Percentiles rank a stretch among this genome's conserved stretches.
phyloP scores from a whole-genome alignment of 106 monocot genomes.

The Posidonia australis region DNA sequence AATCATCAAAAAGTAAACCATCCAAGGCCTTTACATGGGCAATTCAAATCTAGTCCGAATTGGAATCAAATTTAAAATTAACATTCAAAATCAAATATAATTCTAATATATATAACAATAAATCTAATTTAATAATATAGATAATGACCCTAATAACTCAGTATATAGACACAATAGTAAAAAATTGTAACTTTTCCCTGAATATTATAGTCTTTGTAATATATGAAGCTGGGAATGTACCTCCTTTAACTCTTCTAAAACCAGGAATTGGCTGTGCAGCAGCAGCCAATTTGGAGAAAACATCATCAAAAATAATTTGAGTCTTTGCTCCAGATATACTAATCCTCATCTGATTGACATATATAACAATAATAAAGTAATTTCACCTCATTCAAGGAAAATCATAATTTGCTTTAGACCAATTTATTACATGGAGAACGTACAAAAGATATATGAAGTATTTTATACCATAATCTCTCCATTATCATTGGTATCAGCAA shows the following conservation, averaged over 20 bases:
- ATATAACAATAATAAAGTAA: not conserved
- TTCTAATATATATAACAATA: too few relatives aligned
- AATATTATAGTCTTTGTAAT: not conserved
- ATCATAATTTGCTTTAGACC: not conserved
- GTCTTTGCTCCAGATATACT: slow-evolving; percentile 46
- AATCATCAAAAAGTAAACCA: too few relatives aligned
- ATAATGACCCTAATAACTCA: too few relatives aligned
- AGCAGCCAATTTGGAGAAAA: slow-evolving; percentile 51
- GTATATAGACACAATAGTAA: too few relatives aligned
- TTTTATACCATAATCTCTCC: not conserved
- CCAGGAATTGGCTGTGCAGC: slow-evolving; percentile 84
- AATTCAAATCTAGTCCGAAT: too few relatives aligned
- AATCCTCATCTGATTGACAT: slow-evolving; percentile 30
- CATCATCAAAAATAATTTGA: slow-evolving; percentile 46
- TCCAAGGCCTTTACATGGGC: too few relatives aligned
- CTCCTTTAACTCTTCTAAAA: slow-evolving; percentile 75
- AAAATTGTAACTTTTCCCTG: not conserved
- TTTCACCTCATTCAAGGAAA: too few relatives aligned
- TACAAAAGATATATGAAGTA: not conserved
- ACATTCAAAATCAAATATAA: too few relatives aligned
- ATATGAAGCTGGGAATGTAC: slow-evolving; percentile 6
- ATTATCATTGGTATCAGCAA: not conserved
- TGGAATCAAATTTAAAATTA: too few relatives aligned
- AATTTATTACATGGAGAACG: not conserved
- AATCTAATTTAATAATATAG: too few relatives aligned